Base-by-base conservation (phyloP, 495 filamentous ascomycete genomes). In the Penicillium subrubescens region DNA sequence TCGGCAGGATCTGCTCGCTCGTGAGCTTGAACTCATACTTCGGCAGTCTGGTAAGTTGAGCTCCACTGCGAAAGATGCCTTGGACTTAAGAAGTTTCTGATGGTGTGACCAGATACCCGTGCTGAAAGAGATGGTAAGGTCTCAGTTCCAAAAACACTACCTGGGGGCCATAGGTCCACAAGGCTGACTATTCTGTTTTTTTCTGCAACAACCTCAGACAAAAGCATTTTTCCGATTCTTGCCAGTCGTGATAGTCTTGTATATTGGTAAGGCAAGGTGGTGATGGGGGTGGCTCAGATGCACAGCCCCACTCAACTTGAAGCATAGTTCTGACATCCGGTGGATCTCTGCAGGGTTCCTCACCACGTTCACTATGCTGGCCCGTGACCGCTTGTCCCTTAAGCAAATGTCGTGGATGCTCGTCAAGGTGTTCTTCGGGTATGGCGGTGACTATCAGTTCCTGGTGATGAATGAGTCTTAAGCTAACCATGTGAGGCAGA, bases 141-240 rank as follows among this genome's bases (percentile, higher is more conserved):
- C 8, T 57, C 33, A 33, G 1, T 21, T 23, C 43, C 51, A 8
- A 37, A 25, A 44, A 48, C 29, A 23, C 2, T 41, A 23, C 23
- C 12, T 51, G n/a, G 43, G 48, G 43, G 43, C 17, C 48, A 57
- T 39, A 41, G 37, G 68, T 57, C 52, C 66, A 54, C 51, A 23
- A 54, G 51, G 51, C 51, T 54, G 54, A 37, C 27, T 37, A n/a
- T 41, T 19, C 35, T 48, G 15, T 12, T 23, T 11, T 48, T 48
- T 12, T n/a, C 25, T 23, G 46, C 46, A 14, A n/a, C 17, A 33
- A 54, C 15, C 23, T n/a, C 71, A 88, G 86, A 93, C 92, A 21
- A 96, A 93, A 77, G 92, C 95, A 62, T 97, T 97, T 70, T 76
- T 95, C 69, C 94, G 94, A 65, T 97, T 97, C 75, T 85, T 94